Percentiles rank a stretch among this genome's conserved stretches.
These are phyloP conservation scores for Pestalotiopsis sp. DNA, from an alignment of 2,329 filamentous ascomycete species.

Conservation along the genomic window DNA sequence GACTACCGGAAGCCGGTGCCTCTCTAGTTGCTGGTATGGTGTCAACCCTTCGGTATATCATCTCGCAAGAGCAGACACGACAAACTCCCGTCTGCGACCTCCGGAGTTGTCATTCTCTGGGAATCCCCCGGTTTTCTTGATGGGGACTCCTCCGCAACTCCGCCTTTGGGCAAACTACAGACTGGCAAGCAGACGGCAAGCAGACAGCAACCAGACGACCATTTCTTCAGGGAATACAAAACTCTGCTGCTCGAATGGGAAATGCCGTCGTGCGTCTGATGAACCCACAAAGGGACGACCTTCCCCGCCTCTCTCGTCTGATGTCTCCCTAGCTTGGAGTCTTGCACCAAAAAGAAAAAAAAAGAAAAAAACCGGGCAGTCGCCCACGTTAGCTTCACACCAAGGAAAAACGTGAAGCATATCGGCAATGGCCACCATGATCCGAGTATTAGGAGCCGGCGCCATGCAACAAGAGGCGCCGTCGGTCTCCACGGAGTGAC, in stretches of 20 bases:
- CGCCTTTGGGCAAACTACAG: too few species aligned
- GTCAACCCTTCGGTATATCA: not conserved
- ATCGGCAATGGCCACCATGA: not conserved
- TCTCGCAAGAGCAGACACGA: not conserved
- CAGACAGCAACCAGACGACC: not conserved
- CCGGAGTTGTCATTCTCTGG: not conserved
- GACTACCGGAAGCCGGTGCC: not conserved
- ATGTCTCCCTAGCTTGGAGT: not conserved
- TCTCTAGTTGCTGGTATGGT: not conserved
- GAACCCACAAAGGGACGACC: not conserved
- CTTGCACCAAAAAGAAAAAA: not conserved
- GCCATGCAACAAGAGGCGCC: not conserved
- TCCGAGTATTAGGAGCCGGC: conserved; percentile 5
- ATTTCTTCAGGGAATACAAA: not conserved
- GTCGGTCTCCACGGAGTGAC: not conserved
- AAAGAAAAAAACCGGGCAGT: not conserved
- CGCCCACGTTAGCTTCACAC: not conserved
- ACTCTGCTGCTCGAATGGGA: not conserved
- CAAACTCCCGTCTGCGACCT: not conserved
- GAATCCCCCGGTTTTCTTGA: too few species aligned
- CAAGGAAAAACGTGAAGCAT: not conserved
- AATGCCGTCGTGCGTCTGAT: not conserved
- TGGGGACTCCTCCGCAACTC: too few species aligned
- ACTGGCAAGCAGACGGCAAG: not conserved
- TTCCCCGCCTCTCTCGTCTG: not conserved